These are phyloP conservation scores for Coniella vitis DNA, from an alignment of 2,329 filamentous ascomycete genomes.

Conservation along the genomic window DNA sequence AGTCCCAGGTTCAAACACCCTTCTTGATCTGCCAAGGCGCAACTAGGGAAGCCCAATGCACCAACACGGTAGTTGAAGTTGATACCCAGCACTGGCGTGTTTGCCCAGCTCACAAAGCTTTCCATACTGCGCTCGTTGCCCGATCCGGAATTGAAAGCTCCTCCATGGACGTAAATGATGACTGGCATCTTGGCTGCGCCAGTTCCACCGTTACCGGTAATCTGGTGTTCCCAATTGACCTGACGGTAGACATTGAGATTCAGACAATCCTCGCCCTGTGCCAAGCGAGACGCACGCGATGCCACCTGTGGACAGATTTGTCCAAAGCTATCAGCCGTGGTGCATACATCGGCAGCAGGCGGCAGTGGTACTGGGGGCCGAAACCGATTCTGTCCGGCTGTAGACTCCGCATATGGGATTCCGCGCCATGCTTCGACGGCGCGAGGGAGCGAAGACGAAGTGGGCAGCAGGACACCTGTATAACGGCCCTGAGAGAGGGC, in stretches of 20 bases:
- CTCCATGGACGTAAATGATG: slow-evolving; percentile 57
- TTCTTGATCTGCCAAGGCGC: slow-evolving; percentile 41
- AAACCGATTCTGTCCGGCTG: slow-evolving; percentile 38
- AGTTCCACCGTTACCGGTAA: slow-evolving; percentile 10
- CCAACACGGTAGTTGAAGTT: slow-evolving; percentile 60
- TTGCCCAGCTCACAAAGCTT: slow-evolving; percentile 52
- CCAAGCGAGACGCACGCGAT: slow-evolving; percentile 20
- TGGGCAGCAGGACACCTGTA: slow-evolving; percentile 28
- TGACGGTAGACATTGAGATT: slow-evolving; percentile 45
- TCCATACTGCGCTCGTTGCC: slow-evolving; percentile 52
- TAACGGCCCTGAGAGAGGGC: slow-evolving; percentile 34
- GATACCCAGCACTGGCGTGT: slow-evolving; percentile 47
- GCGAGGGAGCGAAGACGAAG: slow-evolving; percentile 28
- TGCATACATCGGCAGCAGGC: neutral
- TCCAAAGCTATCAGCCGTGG: slow-evolving; percentile 31
- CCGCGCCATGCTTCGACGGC: slow-evolving; percentile 42
- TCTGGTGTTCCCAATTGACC: slow-evolving; percentile 11
- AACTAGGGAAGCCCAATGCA: slow-evolving; percentile 62
- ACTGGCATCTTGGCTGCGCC: slow-evolving; percentile 34
- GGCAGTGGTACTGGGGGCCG: slow-evolving; percentile 31
- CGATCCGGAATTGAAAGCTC: slow-evolving; percentile 51
- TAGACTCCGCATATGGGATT: slow-evolving; percentile 41
- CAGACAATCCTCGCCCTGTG: slow-evolving; percentile 43
- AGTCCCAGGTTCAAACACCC: slow-evolving; percentile 59
- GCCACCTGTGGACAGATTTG: slow-evolving; percentile 30